A percentile compares a stretch with the other conserved stretches of the same genome.
Conservation (phyloP, 176 grass and related monocot genomes). For the Carex littledalei region DNA sequence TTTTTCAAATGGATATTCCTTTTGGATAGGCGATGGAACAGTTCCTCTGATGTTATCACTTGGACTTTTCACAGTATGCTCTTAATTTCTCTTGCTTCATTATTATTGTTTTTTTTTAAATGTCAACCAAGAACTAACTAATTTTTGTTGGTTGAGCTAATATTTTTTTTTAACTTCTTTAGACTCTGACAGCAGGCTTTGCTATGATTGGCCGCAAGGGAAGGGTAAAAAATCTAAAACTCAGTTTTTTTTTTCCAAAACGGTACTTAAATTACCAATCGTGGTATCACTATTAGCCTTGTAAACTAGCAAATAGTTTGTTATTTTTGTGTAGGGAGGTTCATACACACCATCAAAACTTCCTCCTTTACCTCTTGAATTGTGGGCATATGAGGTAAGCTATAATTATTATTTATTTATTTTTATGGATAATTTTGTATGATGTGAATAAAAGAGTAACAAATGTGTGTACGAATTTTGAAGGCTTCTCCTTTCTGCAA, state of each 20-base stretch:
- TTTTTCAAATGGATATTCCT: slow-evolving; percentile 20
- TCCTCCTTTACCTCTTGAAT: slow-evolving; percentile 63
- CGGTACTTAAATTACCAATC: neutral
- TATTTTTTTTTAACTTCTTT: slow-evolving; percentile 25
- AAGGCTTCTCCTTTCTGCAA: slow-evolving; percentile 89
- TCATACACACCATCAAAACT: slow-evolving; percentile 63
- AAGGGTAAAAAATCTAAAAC: slow-evolving; percentile 41
- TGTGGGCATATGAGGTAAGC: slow-evolving; percentile 91
- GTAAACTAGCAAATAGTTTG: neutral
- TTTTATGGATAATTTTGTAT: neutral
- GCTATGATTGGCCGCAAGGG: slow-evolving; percentile 63
- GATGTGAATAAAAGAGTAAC: slow-evolving; percentile 18
- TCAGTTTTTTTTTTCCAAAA: neutral
- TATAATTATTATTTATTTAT: neutral
- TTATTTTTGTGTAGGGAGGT: slow-evolving; percentile 46
- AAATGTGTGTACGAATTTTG: slow-evolving; percentile 4
- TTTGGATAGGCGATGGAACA: slow-evolving; percentile 72
- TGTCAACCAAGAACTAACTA: neutral
- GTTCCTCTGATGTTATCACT: slow-evolving; percentile 80
- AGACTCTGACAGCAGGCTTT: slow-evolving; percentile 73
- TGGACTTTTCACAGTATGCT: slow-evolving; percentile 77
- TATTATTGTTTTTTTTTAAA: neutral
- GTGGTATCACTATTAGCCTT: slow-evolving; percentile 17
- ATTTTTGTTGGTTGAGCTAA: neutral
- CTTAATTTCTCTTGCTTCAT: neutral